Evolutionary conservation across 306 rosid species (phyloP).

Genomic region (Neltuma alba): DNA sequence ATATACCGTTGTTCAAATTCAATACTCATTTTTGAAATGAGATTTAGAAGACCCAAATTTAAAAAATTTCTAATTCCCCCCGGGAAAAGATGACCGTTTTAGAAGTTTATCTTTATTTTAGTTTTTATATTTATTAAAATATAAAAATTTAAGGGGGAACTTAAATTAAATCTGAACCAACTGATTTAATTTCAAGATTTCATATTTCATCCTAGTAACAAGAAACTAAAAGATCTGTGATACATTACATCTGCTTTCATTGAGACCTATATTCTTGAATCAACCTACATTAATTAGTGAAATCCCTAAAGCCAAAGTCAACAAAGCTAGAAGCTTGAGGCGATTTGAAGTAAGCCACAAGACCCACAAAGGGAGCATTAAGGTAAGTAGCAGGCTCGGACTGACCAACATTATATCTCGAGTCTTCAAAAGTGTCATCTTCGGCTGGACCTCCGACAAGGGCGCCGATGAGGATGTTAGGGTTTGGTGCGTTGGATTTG

Average conservation of each 20-base stretch:
- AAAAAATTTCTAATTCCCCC: too few relatives aligned
- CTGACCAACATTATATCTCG: conserved; percentile 41
- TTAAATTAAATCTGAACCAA: not conserved
- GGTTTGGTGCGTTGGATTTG: conserved; percentile 15
- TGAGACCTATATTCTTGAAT: not conserved
- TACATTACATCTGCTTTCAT: not conserved
- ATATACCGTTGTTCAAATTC: not conserved
- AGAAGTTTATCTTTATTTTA: not conserved
- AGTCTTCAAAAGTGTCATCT: conserved; percentile 48
- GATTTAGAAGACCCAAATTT: not conserved
- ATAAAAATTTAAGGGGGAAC: not conserved
- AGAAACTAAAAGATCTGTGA: not conserved
- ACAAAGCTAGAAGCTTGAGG: not conserved
- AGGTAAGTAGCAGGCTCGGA: conserved; percentile 60
- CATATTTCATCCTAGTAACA: not conserved
- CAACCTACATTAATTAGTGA: not conserved
- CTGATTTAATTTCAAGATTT: not conserved
- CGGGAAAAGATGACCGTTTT: not conserved
- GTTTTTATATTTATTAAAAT: not conserved
- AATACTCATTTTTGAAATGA: not conserved
- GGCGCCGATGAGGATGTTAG: conserved; percentile 48
- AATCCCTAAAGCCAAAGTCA: not conserved
- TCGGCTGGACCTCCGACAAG: conserved; percentile 60
- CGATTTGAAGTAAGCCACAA: conserved; percentile 55
- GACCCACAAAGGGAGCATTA: conserved; percentile 67